These are phyloP conservation scores for Colletotrichum destructivum DNA, from an alignment of 2,329 filamentous ascomycete genomes.

Conservation along the genomic window DNA sequence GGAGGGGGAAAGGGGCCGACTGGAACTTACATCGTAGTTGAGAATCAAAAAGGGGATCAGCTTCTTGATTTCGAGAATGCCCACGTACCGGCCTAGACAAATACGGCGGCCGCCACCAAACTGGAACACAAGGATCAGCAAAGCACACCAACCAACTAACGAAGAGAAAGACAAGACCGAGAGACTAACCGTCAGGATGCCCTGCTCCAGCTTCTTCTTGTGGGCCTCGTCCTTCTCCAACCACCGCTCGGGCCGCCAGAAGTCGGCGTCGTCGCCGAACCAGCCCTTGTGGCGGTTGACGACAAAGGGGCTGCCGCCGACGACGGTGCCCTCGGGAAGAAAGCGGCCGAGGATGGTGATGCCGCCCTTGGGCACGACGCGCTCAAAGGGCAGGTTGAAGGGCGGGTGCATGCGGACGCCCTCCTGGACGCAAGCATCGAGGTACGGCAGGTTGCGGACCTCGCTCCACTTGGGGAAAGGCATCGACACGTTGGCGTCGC, in stretches of 20 bases:
- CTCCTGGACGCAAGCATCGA: conserved; percentile 50
- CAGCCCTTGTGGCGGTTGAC: conserved; percentile 69
- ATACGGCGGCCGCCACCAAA: conserved; percentile 47
- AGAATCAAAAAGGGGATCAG: conserved; percentile 47
- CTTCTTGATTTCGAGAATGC: conserved; percentile 50
- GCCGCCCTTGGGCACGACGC: conserved; percentile 45
- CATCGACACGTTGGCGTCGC: conserved; percentile 45
- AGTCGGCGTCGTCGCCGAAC: conserved; percentile 70
- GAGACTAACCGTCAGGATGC: background rate
- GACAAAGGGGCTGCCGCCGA: conserved; percentile 73
- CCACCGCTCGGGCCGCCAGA: conserved; percentile 72
- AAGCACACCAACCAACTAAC: no score
- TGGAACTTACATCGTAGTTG: conserved; percentile 46
- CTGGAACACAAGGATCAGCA: conserved; percentile 19
- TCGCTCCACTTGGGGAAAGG: conserved; percentile 49
- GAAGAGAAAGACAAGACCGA: no score
- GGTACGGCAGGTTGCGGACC: conserved; percentile 48
- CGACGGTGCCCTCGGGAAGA: conserved; percentile 69
- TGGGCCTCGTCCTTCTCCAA: conserved; percentile 56
- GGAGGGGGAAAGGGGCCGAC: conserved; percentile 3
- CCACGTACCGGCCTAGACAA: conserved; percentile 47
- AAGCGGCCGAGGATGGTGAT: conserved; percentile 35
- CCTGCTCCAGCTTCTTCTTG: conserved; percentile 13
- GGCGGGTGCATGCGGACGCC: conserved; percentile 49
- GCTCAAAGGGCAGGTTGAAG: conserved; percentile 44